Evolutionary conservation across 2,329 filamentous ascomycete genomes (phyloP).

Genomic region (Aspergillus fumigatus): DNA sequence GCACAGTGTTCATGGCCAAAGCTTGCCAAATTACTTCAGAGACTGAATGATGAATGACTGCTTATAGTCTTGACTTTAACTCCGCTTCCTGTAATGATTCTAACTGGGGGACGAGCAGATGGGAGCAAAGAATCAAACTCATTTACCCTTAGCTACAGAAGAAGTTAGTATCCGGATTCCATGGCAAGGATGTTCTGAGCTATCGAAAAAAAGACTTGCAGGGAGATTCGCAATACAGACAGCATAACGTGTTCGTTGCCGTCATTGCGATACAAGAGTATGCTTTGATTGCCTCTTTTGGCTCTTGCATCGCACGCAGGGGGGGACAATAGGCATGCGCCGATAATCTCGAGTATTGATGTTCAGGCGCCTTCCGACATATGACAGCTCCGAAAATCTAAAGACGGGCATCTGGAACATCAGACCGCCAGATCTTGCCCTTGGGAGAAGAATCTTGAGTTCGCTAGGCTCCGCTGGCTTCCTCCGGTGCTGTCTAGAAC

Average conservation of each 20-base stretch:
- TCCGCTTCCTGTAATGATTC: not conserved
- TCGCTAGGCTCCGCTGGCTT: not conserved
- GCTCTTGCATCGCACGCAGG: not conserved
- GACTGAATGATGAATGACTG: too few species aligned
- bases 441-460: constrained; percentile 1
- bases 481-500: not conserved
- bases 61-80: too few species aligned
- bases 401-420: not conserved
- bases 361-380: constrained; percentile 1
- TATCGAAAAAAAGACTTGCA: not conserved
- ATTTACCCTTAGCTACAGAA: not conserved
- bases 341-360: not conserved
- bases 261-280: not conserved
- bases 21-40: too few species aligned
- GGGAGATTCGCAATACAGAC: not conserved
- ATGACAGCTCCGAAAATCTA: constrained; percentile 14
- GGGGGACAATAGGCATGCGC: not conserved
- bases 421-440: constrained; percentile 15
- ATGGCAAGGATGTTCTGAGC: not conserved
- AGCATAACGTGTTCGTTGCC: constrained; percentile 5
- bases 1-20: too few species aligned
- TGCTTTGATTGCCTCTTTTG: not conserved
- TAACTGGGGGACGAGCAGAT: not conserved
- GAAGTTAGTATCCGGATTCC: not conserved
- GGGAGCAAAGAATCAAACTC: not conserved